A percentile compares a stretch with the other conserved stretches of the same genome.
Evolutionary conservation across 768 basidiomycete genomes (phyloP).

Genomic region (Mrakia blollopis): DNA sequence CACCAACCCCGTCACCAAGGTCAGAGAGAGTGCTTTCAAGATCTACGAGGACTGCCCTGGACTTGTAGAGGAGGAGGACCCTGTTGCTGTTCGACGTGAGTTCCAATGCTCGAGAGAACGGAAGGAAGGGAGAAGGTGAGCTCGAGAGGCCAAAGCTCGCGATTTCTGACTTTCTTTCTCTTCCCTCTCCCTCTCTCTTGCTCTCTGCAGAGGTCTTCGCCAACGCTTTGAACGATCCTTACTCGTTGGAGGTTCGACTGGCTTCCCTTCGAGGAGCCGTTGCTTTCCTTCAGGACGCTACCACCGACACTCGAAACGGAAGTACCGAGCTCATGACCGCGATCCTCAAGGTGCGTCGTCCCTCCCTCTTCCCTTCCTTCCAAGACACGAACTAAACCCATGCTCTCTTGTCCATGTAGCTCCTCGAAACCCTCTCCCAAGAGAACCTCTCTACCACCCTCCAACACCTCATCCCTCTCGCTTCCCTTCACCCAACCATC

Average conservation of each 20-base stretch:
- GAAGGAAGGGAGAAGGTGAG: not conserved
- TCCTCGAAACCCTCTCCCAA: slow-evolving; percentile 12
- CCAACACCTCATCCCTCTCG: slow-evolving; percentile 62
- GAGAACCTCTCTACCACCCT: slow-evolving; percentile 19
- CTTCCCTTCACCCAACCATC: slow-evolving; percentile 61
- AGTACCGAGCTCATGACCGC: slow-evolving; percentile 17
- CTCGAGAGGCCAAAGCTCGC: not conserved
- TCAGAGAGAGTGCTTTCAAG: slow-evolving; percentile 27
- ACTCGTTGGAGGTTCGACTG: slow-evolving; percentile 26
- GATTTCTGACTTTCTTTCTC: not conserved
- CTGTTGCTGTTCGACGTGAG: slow-evolving; percentile 14
- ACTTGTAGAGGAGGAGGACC: slow-evolving; percentile 24
- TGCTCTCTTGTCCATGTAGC: not conserved
- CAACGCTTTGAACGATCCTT: slow-evolving; percentile 22
- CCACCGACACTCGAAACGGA: slow-evolving; percentile 4
- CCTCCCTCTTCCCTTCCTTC: not conserved
- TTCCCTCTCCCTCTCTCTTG: not conserved
- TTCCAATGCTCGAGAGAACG: not conserved
- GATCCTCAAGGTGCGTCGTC: slow-evolving; percentile 14
- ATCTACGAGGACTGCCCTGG: slow-evolving; percentile 27
- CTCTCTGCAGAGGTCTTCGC: not conserved
- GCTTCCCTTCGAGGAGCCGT: slow-evolving; percentile 24
- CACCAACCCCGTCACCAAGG: not conserved
- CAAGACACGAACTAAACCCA: not conserved
- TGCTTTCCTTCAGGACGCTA: slow-evolving; percentile 21